Evolutionary conservation across 1,284 basidiomycete genomes (phyloP).

Genomic region (Takashimella koratensis): DNA sequence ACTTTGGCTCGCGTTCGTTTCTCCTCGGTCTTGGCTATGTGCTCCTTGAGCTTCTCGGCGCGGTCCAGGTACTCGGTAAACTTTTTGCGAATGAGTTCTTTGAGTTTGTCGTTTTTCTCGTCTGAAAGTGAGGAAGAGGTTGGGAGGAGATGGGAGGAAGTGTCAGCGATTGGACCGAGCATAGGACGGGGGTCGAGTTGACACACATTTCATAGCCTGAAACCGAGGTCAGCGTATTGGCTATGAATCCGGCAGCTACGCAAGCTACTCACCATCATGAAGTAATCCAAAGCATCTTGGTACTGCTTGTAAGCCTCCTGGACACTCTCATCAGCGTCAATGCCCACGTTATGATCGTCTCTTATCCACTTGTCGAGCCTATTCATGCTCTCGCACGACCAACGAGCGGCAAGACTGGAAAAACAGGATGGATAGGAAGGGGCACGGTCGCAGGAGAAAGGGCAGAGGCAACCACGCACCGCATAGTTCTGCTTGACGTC

Average conservation of each 20-base stretch:
- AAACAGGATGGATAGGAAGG: too few species aligned
- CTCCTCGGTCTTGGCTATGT: slow-evolving; percentile 63
- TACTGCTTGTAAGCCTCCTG: slow-evolving; percentile 89
- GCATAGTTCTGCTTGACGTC: slow-evolving; percentile 89
- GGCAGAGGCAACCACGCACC: too few species aligned
- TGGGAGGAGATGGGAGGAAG: background rate
- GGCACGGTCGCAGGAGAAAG: too few species aligned
- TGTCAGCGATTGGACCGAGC: background rate
- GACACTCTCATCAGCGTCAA: background rate
- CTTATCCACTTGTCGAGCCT: too few species aligned
- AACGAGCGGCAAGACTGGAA: too few species aligned
- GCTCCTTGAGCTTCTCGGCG: slow-evolving; percentile 88
- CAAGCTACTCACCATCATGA: slow-evolving; percentile 70
- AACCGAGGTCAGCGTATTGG: slow-evolving; percentile 6
- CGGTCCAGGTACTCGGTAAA: slow-evolving; percentile 88
- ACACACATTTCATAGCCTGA: slow-evolving; percentile 61
- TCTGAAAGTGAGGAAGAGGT: slow-evolving; percentile 54
- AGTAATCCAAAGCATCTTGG: slow-evolving; percentile 94
- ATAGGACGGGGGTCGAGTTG: background rate
- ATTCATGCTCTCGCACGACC: too few species aligned
- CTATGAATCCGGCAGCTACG: background rate
- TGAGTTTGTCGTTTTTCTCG: slow-evolving; percentile 94
- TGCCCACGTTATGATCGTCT: too few species aligned
- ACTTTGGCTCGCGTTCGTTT: slow-evolving; percentile 72
- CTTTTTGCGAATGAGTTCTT: slow-evolving; percentile 81